A percentile compares a stretch with the other conserved stretches of the same genome.
phyloP scores from a whole-genome alignment of 2,329 filamentous ascomycete genomes.

The Amauroascus niger region DNA sequence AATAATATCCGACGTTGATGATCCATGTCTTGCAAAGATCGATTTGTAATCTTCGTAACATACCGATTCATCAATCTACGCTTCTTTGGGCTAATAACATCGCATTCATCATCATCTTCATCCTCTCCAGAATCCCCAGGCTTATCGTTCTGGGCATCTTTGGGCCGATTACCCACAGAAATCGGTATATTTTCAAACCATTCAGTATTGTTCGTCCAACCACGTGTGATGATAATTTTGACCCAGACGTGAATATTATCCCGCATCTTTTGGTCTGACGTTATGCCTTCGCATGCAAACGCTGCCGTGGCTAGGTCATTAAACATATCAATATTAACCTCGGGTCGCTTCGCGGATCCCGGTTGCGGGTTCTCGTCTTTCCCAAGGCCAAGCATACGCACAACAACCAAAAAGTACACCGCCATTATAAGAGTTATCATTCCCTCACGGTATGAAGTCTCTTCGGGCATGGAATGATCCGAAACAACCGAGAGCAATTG shows the following conservation, averaged over 20 bases:
- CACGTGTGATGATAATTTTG: conserved; percentile 42
- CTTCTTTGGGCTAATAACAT: conserved; percentile 23
- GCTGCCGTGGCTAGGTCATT: conserved; percentile 34
- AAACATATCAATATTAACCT: conserved; percentile 14
- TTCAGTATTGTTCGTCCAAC: conserved; percentile 49
- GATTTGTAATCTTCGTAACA: conserved; percentile 16
- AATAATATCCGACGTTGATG: conserved; percentile 28
- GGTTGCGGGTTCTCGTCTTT: not conserved
- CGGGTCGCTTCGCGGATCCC: not conserved
- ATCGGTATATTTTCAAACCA: conserved; percentile 55
- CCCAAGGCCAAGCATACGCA: conserved; percentile 25
- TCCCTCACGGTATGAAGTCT: conserved; percentile 36
- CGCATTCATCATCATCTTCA: conserved; percentile 20
- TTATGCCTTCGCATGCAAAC: conserved; percentile 28
- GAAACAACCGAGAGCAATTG: conserved; percentile 34
- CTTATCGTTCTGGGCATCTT: conserved; percentile 1
- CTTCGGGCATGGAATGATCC: conserved; percentile 35
- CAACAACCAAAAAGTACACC: conserved; percentile 37
- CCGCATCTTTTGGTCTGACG: conserved; percentile 25
- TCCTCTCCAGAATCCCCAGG: conserved; percentile 15
- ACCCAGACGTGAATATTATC: conserved; percentile 54
- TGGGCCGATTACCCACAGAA: conserved; percentile 11
- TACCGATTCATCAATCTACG: conserved; percentile 19
- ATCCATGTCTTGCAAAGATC: not conserved
- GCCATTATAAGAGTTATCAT: conserved; percentile 34